Evolutionary conservation across 257 asterid species (phyloP), one percentile per base, ranked within the genome.

Genomic region (Paulownia fortunei): DNA sequence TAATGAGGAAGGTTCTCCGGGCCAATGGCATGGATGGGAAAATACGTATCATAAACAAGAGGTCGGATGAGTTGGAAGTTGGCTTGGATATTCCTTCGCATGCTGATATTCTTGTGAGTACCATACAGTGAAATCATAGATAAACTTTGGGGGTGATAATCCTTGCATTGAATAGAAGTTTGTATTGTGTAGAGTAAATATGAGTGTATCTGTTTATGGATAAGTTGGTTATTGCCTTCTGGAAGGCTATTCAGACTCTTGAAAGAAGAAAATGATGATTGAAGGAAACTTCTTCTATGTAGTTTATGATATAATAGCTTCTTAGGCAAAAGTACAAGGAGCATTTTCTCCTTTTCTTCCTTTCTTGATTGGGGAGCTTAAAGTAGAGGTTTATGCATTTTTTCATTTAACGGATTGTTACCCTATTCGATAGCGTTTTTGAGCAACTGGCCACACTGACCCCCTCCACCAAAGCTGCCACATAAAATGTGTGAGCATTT

Each of bases 21-120:
- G 87, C 87, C 65, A 93, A 93, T 74, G 84, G 86, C 49, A 82
- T 91, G 92, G 94, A 88, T 34, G 82, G 89, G 73, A 86, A 84
- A 76, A 78, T 95, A 80, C 89, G 85, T 24, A 67, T 95, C 76
- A 76, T 91, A 59, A 89, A 93, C 86, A 93, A 91, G 94, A 86
- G 99, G 85, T 95, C 97, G 1, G 99, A 95, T 90, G 98, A 95
- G 80, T 64, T 93, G 81, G 88, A 87, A 84, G 86, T 91, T 81
- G 98, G 99, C 46, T 76, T 79, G 55, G 98, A 91, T 79, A 72
- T 93, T 58, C 86, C 91, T 81, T 87, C 90, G 9, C 96, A 94
- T 41, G 99, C 99, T 39, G 89, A 93, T 84, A 84, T 95, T 79
- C 94, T 95, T 74, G 99, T 95, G 86, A 89, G 97, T 86, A 42